Percentiles rank a stretch among this genome's conserved stretches.
Evolutionary conservation across 257 asterid genomes (phyloP).

Genomic region (Haberlea rhodopensis): DNA sequence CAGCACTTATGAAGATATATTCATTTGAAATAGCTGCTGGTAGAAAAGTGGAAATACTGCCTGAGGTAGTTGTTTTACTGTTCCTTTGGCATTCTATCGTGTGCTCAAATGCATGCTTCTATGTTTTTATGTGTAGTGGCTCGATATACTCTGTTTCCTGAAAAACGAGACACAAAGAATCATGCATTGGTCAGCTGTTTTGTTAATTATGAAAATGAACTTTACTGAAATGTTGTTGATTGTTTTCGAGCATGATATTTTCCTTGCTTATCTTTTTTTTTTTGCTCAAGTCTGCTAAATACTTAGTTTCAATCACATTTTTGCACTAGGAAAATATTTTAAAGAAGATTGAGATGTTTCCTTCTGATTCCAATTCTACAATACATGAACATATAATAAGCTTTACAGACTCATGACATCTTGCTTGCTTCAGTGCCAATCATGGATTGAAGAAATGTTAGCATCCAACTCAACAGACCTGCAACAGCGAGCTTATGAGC

Average conservation of each 20-base stretch:
- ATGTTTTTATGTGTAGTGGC: constrained; percentile 10
- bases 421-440: constrained; percentile 74
- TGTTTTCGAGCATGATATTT: background rate
- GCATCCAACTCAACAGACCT: constrained; percentile 95
- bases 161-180: background rate
- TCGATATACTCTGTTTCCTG: background rate
- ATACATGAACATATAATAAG: constrained; percentile 15
- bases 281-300: background rate
- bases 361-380: constrained; percentile 12
- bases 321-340: background rate
- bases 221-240: background rate
- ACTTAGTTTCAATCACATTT: background rate
- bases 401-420: constrained; percentile 26
- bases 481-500: constrained; percentile 98
- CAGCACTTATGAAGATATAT: constrained; percentile 86
- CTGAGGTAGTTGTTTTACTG: constrained; percentile 61
- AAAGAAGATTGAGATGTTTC: background rate
- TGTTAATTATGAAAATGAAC: background rate
- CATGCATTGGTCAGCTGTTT: background rate
- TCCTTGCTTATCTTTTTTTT: background rate
- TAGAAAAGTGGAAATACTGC: constrained; percentile 75
- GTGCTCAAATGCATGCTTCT: constrained; percentile 9
- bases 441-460: constrained; percentile 75
- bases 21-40: constrained; percentile 93
- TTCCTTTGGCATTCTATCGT: constrained; percentile 15